Base-by-base conservation (phyloP, 2,329 filamentous ascomycete genomes). In the Fusarium incarnatum region DNA sequence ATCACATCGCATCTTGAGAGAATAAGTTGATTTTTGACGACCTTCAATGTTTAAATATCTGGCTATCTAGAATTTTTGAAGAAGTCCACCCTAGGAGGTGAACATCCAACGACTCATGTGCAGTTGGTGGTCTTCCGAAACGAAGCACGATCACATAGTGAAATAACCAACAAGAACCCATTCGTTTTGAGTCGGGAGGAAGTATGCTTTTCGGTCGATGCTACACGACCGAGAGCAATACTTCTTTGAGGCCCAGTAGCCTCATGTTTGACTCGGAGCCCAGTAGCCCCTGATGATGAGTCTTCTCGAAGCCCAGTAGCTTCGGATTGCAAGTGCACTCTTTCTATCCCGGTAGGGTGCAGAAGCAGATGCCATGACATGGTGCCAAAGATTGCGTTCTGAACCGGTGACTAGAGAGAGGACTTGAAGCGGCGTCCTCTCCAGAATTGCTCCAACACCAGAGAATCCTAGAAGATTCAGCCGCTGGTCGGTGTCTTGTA, bases 91-190 rank as follows among this genome's bases (percentile, higher is more conserved):
- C 68, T 71, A 69, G 40, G 11, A 71, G 68, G 59, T 25, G 60
- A 16, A 53, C 64, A 71, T 71, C 68, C 68, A 71, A 71, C 60
- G 56, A 69, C 53, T 48, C 52, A 58, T 72, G 42, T 71, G 46
- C 28, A 47, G 64, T 69, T 72, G 68, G 68, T 71, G 9, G 60
- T 71, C 68, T 71, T 71, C 56, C 56, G 53, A 62, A 65, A 69
- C 46, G 64, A 72, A 69, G 56, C 44, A 67, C 30, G 20, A 56
- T 68, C 54, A 69, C 45, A 58, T 54, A 47, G 63, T 56, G 58
- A 68, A 68, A 68, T 54, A 60, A 68, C 67, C 63, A 68, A 69
- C 63, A 64, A 69, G 37, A 68, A 56, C 52, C 52, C 63, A 59
- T 65, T 58, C 58, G 41, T 48, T 32, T 37, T 56, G 53, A 70